Base-by-base conservation (phyloP, 2,329 filamentous ascomycete species). In the Colletotrichum sp. region DNA sequence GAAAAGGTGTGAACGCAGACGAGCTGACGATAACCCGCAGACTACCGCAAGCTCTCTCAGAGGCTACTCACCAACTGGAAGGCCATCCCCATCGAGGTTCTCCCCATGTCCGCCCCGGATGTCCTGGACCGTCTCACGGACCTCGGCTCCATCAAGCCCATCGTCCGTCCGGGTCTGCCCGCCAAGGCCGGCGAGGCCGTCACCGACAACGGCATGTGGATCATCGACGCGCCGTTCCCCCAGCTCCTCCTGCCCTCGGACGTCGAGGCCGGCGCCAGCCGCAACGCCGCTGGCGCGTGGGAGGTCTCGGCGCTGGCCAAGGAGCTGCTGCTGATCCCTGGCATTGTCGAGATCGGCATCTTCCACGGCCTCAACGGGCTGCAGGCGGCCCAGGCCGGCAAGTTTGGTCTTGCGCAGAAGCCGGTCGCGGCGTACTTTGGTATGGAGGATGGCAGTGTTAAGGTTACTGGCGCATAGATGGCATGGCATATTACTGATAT, bases 381-480 rank as follows among this genome's bases (percentile, higher is more conserved):
- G 18, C 89, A 98, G 83, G 91, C 90, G 57, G 87, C 82, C 24
- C 79, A 80, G 39, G 74, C 90, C 71, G 88, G 90, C 75, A 89
- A 92, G 78, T 88, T 89, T 70, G 86, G 92, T 64, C 93, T 94
- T 64, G 96, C 95, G 1, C 95, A 98, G 87, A 98, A 96, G 86
- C 97, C 97, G 0, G 90, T 98, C 15, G 96, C 96, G 32, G 96
- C 95, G 28, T 99, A 99, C 87, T 99, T 99, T 85, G 97, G 97
- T 44, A 95, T 97, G 92, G 91, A 94, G 60, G 94, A 95, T 81
- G 95, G 95, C 5, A 89, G 88, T 13, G 93, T 95, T 16, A 86
- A 93, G 80, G 87, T 93, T 68, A 36, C 77, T 32, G 60, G 64
- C 64, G 65, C 74, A 32, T 75, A 71, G 32, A 6, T 22, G 30